A percentile compares a stretch with the other conserved stretches of the same genome.
Evolutionary conservation across 495 filamentous ascomycete species (phyloP).

Genomic region (Pseudotulostoma volvatum): DNA sequence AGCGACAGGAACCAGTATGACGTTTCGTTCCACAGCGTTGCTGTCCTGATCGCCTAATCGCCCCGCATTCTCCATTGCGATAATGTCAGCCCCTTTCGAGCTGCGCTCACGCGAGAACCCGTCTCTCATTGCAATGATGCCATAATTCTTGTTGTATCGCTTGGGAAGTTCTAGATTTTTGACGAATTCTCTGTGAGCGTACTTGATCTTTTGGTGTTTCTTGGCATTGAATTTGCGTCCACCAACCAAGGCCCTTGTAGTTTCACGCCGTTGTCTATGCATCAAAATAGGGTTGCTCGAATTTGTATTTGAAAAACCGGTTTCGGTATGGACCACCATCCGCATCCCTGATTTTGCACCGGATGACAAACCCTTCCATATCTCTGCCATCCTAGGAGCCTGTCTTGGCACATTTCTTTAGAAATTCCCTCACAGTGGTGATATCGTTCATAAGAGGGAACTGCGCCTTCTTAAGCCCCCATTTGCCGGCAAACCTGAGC

Average conservation of each 20-base stretch:
- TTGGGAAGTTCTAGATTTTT: constrained; percentile 44
- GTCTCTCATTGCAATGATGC: constrained; percentile 84
- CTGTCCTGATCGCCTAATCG: constrained; percentile 11
- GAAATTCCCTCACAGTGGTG: constrained; percentile 53
- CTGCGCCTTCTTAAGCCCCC: constrained; percentile 85
- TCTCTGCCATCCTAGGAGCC: constrained; percentile 79
- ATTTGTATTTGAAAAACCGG: constrained; percentile 99
- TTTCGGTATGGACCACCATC: constrained; percentile 42
- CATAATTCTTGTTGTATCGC: constrained; percentile 70
- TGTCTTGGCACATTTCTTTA: constrained; percentile 67
- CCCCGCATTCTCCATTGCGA: constrained; percentile 41
- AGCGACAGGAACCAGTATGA: constrained; percentile 73
- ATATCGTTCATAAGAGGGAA: constrained; percentile 64
- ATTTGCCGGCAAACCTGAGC: constrained; percentile 75
- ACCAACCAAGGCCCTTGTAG: constrained; percentile 73
- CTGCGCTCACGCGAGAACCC: constrained; percentile 69
- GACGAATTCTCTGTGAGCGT: constrained; percentile 55
- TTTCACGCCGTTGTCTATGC: constrained; percentile 97
- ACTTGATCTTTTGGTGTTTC: constrained; percentile 74
- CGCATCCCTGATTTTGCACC: constrained; percentile 52
- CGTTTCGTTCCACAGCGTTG: constrained; percentile 30
- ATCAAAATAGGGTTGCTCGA: constrained; percentile 97
- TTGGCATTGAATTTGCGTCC: constrained; percentile 58
- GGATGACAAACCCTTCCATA: constrained; percentile 91
- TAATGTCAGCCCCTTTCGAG: constrained; percentile 72